Evolutionary conservation across 2,329 filamentous ascomycete genomes (phyloP).

Genomic region (Arthrobotrys iridis): DNA sequence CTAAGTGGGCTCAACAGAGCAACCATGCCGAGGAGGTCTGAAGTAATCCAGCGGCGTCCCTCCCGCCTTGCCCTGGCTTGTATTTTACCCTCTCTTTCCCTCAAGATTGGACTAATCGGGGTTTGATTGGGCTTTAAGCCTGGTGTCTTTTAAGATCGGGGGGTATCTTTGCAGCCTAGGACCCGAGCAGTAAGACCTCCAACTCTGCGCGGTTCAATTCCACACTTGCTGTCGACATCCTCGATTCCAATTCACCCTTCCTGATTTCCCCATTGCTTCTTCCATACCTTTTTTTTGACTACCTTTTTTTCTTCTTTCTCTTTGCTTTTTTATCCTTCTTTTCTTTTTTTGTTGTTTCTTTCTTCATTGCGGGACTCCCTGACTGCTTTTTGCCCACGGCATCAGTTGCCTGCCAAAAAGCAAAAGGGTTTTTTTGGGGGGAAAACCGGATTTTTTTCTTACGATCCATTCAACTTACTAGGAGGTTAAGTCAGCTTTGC

Average conservation of each 20-base stretch:
- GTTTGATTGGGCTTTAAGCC: constrained; percentile 45
- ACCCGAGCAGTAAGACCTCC: constrained; percentile 47
- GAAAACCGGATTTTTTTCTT: constrained; percentile 44
- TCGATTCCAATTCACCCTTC: constrained; percentile 21
- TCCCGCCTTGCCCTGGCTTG: constrained; percentile 41
- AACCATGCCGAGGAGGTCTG: constrained; percentile 19
- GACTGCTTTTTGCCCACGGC: constrained; percentile 36
- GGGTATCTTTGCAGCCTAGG: constrained; percentile 52
- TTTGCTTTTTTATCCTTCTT: constrained; percentile 18
- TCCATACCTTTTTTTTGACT: constrained; percentile 18
- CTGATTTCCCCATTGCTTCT: constrained; percentile 36
- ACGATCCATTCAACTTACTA: not conserved
- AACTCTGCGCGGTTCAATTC: constrained; percentile 51
- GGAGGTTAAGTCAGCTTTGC: constrained; percentile 20
- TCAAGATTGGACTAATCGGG: constrained; percentile 26
- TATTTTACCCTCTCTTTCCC: constrained; percentile 23
- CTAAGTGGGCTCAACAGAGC: constrained; percentile 29
- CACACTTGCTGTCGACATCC: constrained; percentile 32
- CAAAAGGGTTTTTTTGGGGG: constrained; percentile 20
- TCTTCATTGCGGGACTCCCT: not conserved
- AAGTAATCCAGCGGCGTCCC: constrained; percentile 35
- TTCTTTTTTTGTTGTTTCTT: constrained; percentile 13
- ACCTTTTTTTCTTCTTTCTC: not conserved
- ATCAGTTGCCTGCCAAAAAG: constrained; percentile 37
- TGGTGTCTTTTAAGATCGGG: constrained; percentile 42